Base-by-base conservation (phyloP, 2,329 filamentous ascomycete species). In the Alternaria ventricosa region DNA sequence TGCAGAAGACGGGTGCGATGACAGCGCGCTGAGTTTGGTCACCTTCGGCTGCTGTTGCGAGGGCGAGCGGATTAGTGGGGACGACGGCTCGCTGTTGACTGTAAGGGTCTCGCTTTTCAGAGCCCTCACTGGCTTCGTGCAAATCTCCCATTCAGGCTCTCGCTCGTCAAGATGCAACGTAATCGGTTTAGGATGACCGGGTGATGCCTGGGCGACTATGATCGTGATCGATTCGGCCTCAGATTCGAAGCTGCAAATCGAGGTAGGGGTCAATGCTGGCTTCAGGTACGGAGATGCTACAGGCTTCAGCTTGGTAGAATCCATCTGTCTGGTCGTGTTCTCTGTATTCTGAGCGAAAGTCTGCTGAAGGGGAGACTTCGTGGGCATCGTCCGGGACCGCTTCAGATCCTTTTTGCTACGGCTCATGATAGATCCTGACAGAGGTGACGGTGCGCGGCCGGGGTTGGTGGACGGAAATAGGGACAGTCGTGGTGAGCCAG, bases 111-210 rank as follows among this genome's bases (percentile, higher is more conserved):
- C 49, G 22, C 64, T 61, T 61, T 70, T 61, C 15, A 67, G 53
- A 30, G 69, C 59, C 15, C 57, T 49, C 8, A 49, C n/a, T 33
- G 67, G 71, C 58, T 73, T 76, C 27, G 65, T 57, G 58, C 62
- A 66, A 54, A 78, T 71, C 54, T 78, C 74, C 76, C 76, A 77
- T 53, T 75, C 67, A 8, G 76, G 75, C 57, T 78, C 75, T 36
- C 69, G 68, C 9, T 70, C 71, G 25, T 75, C 69, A 20, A 73
- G 53, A 18, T 66, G 72, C 2, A 72, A 56, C 30, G 67, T 73
- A 61, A 69, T 72, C 3, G 71, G 60, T 41, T 69, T 60, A 22
- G 30, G 12, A 22, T 45, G 56, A 18, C 59, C 61, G 7, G 71
- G 53, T 3, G 59, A 63, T 6, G 68, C 59, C 36, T 68, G 66